A percentile compares a stretch with the other conserved stretches of the same genome.
phyloP scores from a whole-genome alignment of 2,329 filamentous ascomycete species.

The Claviceps pazoutovae region DNA sequence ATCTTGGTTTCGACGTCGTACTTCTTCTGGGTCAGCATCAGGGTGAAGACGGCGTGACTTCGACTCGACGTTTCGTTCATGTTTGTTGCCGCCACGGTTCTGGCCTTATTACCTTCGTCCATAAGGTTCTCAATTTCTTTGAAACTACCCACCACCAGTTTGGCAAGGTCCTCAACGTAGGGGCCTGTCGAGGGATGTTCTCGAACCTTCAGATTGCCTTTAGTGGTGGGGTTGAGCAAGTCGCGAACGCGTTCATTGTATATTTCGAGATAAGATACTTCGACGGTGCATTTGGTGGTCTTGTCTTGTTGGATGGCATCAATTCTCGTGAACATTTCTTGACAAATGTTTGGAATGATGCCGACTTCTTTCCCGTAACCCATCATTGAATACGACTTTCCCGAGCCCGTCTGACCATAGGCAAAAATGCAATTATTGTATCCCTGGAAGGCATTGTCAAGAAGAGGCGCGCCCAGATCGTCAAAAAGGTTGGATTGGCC shows the following conservation, averaged over 20 bases:
- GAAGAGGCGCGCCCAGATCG: slow-evolving; percentile 74
- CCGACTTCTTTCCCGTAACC: slow-evolving; percentile 91
- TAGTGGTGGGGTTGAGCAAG: slow-evolving; percentile 85
- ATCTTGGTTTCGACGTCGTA: slow-evolving; percentile 87
- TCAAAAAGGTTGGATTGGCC: slow-evolving; percentile 80
- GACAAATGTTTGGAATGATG: slow-evolving; percentile 93
- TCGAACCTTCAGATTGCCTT: slow-evolving; percentile 91
- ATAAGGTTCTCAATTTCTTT: slow-evolving; percentile 93
- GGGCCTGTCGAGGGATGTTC: slow-evolving; percentile 96
- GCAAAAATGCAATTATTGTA: slow-evolving; percentile 99
- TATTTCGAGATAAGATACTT: slow-evolving; percentile 97
- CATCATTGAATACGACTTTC: slow-evolving; percentile 99
- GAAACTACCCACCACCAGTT: slow-evolving; percentile 85
- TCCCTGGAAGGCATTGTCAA: slow-evolving; percentile 95
- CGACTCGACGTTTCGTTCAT: slow-evolving; percentile 99
- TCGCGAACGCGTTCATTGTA: slow-evolving; percentile 98
- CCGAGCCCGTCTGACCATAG: slow-evolving; percentile 94
- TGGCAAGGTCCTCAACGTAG: slow-evolving; percentile 95
- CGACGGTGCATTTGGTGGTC: slow-evolving; percentile 76
- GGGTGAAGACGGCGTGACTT: slow-evolving; percentile 94
- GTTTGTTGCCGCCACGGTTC: slow-evolving; percentile 95
- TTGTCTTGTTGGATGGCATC: slow-evolving; percentile 54
- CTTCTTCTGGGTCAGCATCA: slow-evolving; percentile 88
- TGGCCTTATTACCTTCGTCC: slow-evolving; percentile 98
- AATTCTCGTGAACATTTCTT: slow-evolving; percentile 93